phyloP scores from a whole-genome alignment of 129 eudicot species.

The Artemisia annua region DNA sequence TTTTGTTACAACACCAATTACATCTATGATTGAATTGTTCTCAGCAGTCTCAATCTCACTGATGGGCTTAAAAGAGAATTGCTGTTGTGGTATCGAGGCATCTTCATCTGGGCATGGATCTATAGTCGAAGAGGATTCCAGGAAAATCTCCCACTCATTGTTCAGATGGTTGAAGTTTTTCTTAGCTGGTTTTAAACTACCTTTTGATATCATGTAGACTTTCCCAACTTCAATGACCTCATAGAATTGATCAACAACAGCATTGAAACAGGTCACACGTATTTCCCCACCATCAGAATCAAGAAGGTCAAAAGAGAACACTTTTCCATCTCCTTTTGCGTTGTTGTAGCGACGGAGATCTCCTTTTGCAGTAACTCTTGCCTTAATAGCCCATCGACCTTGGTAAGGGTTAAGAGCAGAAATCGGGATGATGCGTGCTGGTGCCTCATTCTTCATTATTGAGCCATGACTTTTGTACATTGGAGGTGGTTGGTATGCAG shows the following conservation, averaged over 20 bases:
- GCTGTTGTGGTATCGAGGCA: slow-evolving; percentile 83
- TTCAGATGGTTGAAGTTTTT: slow-evolving; percentile 86
- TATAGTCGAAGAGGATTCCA: slow-evolving; percentile 71
- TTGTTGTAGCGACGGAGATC: slow-evolving; percentile 87
- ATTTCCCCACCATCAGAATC: slow-evolving; percentile 96
- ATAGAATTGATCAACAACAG: slow-evolving; percentile 84
- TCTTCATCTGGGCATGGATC: slow-evolving; percentile 96
- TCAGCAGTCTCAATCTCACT: slow-evolving; percentile 78
- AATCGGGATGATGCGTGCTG: slow-evolving; percentile 88
- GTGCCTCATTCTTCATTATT: slow-evolving; percentile 94
- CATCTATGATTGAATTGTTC: slow-evolving; percentile 70
- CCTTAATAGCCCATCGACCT: slow-evolving; percentile 98
- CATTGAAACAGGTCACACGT: slow-evolving; percentile 92
- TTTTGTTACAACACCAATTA: slow-evolving; percentile 71
- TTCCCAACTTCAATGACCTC: slow-evolving; percentile 73
- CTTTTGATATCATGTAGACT: slow-evolving; percentile 87
- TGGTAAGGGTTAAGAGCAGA: slow-evolving; percentile 94
- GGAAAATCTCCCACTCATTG: slow-evolving; percentile 89
- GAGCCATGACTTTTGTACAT: slow-evolving; percentile 81
- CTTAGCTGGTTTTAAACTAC: slow-evolving; percentile 89
- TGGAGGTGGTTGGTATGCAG: slow-evolving; percentile 98
- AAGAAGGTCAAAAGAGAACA: slow-evolving; percentile 93
- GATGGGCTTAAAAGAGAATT: slow-evolving; percentile 74
- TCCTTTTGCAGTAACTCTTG: slow-evolving; percentile 95
- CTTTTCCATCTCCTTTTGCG: slow-evolving; percentile 93